Evolutionary conservation across 2,329 filamentous ascomycete genomes (phyloP).

Genomic region (Trichoderma simmonsii): DNA sequence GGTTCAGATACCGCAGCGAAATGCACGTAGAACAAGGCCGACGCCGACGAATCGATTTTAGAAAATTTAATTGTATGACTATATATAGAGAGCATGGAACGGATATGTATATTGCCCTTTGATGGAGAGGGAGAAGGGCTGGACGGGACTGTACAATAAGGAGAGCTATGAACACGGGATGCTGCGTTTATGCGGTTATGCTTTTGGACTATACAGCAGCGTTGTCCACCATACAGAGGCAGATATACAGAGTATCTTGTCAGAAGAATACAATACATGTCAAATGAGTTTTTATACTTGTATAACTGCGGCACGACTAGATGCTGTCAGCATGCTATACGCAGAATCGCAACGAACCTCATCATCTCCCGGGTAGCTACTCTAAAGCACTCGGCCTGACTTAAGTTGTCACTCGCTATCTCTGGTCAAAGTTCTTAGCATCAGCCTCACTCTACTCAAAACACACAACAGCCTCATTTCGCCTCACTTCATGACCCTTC

Average conservation of each 20-base stretch:
- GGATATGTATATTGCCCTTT: constrained; percentile 1
- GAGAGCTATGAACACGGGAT: neutral
- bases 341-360: neutral
- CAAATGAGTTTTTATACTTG: neutral
- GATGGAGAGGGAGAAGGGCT: neutral
- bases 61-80: constrained; percentile 7
- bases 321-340: neutral
- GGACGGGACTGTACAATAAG: neutral
- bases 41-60: constrained; percentile 1
- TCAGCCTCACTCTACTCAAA: neutral
- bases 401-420: neutral
- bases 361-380: neutral
- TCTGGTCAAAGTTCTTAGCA: neutral
- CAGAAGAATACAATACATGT: neutral
- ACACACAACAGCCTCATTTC: neutral
- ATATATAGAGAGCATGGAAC: constrained; percentile 13
- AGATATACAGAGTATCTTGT: neutral
- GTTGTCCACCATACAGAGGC: neutral
- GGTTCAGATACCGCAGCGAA: constrained; percentile 14
- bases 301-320: too few species aligned
- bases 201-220: neutral
- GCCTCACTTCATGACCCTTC: neutral
- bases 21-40: constrained; percentile 15
- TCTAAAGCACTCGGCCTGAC: too few species aligned
- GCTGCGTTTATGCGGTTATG: neutral